These are phyloP conservation scores for Colletotrichum lindemuthianum DNA, from an alignment of 2,329 filamentous ascomycete genomes.

Conservation along the genomic window DNA sequence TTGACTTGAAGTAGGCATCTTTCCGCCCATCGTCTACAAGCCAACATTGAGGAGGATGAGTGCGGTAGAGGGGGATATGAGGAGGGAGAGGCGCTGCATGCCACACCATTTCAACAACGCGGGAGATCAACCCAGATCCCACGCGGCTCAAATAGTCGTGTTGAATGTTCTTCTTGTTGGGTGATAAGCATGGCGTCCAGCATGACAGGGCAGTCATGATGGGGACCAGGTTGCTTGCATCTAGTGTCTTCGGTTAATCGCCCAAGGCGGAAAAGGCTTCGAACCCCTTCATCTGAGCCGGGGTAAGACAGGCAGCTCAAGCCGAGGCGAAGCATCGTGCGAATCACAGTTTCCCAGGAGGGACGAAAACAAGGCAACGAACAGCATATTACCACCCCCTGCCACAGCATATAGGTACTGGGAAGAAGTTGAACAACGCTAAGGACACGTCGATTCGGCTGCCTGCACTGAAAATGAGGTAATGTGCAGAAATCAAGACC, in stretches of 20 bases:
- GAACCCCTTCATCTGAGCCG: neutral
- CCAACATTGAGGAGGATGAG: too few relatives aligned
- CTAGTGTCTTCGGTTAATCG: neutral
- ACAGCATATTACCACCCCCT: neutral
- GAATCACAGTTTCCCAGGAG: neutral
- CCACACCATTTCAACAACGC: too few relatives aligned
- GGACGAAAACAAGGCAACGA: constrained; percentile 11
- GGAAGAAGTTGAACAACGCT: neutral
- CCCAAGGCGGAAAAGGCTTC: neutral
- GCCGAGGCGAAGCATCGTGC: constrained; percentile 2
- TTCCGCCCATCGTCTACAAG: too few relatives aligned
- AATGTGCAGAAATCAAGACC: neutral
- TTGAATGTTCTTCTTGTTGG: too few relatives aligned
- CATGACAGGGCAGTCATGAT: too few relatives aligned
- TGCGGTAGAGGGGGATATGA: too few relatives aligned
- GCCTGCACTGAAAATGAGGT: constrained; percentile 1
- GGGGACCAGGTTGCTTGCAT: too few relatives aligned
- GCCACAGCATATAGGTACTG: neutral
- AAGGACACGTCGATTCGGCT: neutral
- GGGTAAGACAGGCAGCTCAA: neutral
- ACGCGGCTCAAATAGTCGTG: too few relatives aligned
- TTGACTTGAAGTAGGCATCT: too few relatives aligned
- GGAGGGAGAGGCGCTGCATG: too few relatives aligned
- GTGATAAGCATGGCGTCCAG: too few relatives aligned
- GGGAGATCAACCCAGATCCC: too few relatives aligned